Percentiles rank a stretch among this genome's conserved stretches.
phyloP scores from a whole-genome alignment of 805 yeast species.

The Candida bentonensis region DNA sequence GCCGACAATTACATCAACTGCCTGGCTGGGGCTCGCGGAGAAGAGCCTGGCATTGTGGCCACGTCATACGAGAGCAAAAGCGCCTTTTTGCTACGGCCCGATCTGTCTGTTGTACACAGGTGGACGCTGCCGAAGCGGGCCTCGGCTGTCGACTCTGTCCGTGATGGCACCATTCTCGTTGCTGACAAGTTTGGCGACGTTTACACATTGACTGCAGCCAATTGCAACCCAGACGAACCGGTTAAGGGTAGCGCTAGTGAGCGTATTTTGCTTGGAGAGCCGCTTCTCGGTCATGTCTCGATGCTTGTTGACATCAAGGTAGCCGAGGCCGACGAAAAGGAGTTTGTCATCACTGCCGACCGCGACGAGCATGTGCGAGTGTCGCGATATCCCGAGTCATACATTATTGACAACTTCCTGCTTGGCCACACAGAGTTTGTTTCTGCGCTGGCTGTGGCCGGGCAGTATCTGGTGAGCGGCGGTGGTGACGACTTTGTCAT shows the following conservation, averaged over 20 bases:
- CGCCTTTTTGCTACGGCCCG: neutral
- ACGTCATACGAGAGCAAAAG: neutral
- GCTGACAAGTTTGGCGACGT: conserved; percentile 95
- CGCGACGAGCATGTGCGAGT: conserved; percentile 93
- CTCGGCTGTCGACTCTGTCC: neutral
- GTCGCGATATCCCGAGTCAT: conserved; percentile 65
- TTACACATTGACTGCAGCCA: conserved; percentile 39
- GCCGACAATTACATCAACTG: neutral
- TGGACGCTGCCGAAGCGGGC: conserved; percentile 1
- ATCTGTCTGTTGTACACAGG: neutral
- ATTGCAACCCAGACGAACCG: conserved; percentile 12
- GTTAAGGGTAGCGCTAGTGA: conserved; percentile 15
- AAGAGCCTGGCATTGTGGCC: neutral
- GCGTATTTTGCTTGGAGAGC: conserved; percentile 29
- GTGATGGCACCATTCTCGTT: conserved; percentile 53
- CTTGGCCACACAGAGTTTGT: conserved; percentile 82
- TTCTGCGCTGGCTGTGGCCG: conserved; percentile 46
- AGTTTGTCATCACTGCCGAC: conserved; percentile 64
- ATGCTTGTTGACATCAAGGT: conserved; percentile 73
- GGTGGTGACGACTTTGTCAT: conserved; percentile 78
- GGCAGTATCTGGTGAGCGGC: conserved; percentile 54
- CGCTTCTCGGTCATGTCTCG: conserved; percentile 90
- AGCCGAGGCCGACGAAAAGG: conserved; percentile 29
- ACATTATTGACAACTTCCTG: conserved; percentile 64
- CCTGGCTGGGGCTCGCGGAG: neutral